Evolutionary conservation across 164 flowering plant species (phyloP).

Genomic region (Vitis cinerea): DNA sequence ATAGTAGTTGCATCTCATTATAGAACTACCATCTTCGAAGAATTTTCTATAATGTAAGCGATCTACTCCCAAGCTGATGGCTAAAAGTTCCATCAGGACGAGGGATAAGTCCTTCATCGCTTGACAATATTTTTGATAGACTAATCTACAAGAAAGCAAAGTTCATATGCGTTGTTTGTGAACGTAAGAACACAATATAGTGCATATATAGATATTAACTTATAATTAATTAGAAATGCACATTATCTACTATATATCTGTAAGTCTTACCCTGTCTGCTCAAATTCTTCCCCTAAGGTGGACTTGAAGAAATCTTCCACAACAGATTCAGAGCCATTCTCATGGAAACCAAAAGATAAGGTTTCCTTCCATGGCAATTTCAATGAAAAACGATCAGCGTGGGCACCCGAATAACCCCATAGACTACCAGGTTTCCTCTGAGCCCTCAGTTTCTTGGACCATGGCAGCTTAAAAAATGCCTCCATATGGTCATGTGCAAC

Average conservation of each 20-base stretch:
- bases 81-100: conserved; percentile 36
- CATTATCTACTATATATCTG: neutral
- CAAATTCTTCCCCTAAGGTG: conserved; percentile 19
- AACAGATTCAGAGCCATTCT: neutral
- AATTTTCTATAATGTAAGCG: conserved; percentile 25
- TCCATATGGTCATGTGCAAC: conserved; percentile 22
- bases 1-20: conserved; percentile 44
- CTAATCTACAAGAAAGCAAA: conserved; percentile 17
- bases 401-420: conserved; percentile 41
- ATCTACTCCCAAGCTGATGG: conserved; percentile 45
- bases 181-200: neutral
- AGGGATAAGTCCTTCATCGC: conserved; percentile 35
- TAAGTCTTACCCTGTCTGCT: conserved; percentile 15
- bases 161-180: too few relatives aligned
- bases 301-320: conserved; percentile 24
- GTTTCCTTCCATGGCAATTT: conserved; percentile 60
- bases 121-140: conserved; percentile 44
- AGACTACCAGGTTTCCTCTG: conserved; percentile 14
- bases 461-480: conserved; percentile 36
- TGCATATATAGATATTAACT: neutral
- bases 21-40: conserved; percentile 33
- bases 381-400: conserved; percentile 34
- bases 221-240: neutral
- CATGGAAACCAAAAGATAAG: conserved; percentile 25
- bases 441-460: conserved; percentile 18